phyloP scores from a whole-genome alignment of 768 basidiomycete genomes.

The Xerocomellus amylosporus region DNA sequence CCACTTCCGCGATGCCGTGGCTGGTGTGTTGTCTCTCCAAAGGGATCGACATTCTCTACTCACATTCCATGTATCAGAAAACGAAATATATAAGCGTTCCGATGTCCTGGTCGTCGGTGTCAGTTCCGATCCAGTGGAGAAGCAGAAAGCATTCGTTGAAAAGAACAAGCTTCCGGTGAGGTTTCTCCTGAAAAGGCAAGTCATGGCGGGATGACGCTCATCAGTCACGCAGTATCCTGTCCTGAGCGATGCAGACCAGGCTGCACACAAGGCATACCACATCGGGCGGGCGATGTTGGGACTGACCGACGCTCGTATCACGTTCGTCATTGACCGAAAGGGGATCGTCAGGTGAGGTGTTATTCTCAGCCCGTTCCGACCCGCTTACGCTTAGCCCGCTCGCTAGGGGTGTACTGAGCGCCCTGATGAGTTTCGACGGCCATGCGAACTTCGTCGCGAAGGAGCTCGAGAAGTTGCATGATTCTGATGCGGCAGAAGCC shows the following conservation, averaged over 20 bases:
- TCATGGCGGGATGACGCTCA: neutral
- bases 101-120: conserved; percentile 71
- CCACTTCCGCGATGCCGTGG: conserved; percentile 75
- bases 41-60: neutral
- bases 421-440: conserved; percentile 58
- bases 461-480: conserved; percentile 53
- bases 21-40: conserved; percentile 40
- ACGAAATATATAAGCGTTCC: conserved; percentile 60
- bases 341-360: conserved; percentile 59
- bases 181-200: neutral
- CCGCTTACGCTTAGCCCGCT: neutral
- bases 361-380: neutral
- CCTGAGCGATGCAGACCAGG: conserved; percentile 65
- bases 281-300: conserved; percentile 71
- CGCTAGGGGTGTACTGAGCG: conserved; percentile 54
- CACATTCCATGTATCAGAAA: conserved; percentile 40
- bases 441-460: conserved; percentile 72
- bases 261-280: conserved; percentile 59
- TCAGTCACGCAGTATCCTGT: conserved; percentile 60
- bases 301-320: conserved; percentile 59
- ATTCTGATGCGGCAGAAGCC: neutral
- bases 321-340: conserved; percentile 71
- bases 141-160: conserved; percentile 74
- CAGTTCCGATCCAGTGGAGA: conserved; percentile 66
- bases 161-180: conserved; percentile 63